These are phyloP conservation scores for Leccinum griseonigrum DNA, from an alignment of 1,284 basidiomycete species.

Conservation along the genomic window DNA sequence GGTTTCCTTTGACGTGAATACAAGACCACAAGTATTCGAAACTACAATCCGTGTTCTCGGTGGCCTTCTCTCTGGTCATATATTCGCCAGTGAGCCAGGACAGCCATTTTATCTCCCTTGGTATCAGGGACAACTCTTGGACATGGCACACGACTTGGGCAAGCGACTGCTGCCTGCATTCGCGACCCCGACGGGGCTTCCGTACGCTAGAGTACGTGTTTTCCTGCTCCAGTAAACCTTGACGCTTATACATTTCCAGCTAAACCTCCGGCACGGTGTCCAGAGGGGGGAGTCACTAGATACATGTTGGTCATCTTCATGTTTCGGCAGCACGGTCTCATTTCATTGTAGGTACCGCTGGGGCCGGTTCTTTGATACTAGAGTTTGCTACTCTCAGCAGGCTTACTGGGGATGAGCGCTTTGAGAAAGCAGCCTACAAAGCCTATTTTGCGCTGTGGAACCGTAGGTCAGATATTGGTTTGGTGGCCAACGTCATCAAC, in stretches of 20 bases:
- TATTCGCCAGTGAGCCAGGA: constrained; percentile 66
- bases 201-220: constrained; percentile 73
- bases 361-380: constrained; percentile 86
- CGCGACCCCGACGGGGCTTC: constrained; percentile 82
- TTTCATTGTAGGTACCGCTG: constrained; percentile 69
- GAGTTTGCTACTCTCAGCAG: constrained; percentile 92
- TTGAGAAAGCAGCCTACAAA: constrained; percentile 80
- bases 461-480: constrained; percentile 73
- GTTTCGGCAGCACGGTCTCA: constrained; percentile 12
- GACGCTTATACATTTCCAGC: constrained; percentile 37
- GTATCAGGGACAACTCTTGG: constrained; percentile 74
- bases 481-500: constrained; percentile 89
- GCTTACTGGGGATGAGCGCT: constrained; percentile 82
- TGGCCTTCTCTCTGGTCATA: constrained; percentile 83
- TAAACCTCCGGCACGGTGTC: constrained; percentile 75
- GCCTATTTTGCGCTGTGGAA: constrained; percentile 95
- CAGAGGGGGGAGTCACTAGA: constrained; percentile 68
- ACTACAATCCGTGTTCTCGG: constrained; percentile 89
- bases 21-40: constrained; percentile 90
- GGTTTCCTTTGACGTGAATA: constrained; percentile 86
- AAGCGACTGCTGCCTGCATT: constrained; percentile 86
- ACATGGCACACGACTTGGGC: constrained; percentile 83
- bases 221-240: constrained; percentile 3
- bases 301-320: constrained; percentile 58
- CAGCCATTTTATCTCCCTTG: constrained; percentile 72